phyloP scores from a whole-genome alignment of 2,329 filamentous ascomycete genomes.

The Claviceps fusiformis region DNA sequence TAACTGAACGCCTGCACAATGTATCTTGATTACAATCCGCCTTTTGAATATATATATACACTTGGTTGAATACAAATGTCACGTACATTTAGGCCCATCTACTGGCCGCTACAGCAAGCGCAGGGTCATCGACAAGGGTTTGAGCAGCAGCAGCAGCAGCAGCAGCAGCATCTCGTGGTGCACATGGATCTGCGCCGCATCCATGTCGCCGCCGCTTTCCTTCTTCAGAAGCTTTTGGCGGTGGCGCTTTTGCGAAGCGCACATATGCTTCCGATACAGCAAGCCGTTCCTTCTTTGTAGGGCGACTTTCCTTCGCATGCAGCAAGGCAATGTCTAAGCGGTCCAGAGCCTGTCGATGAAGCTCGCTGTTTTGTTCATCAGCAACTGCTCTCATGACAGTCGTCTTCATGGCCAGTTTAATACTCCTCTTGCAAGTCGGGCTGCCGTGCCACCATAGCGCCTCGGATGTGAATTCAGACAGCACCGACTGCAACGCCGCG shows the following conservation, averaged over 20 bases:
- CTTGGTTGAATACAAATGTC: too few relatives aligned
- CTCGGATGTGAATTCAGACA: conserved; percentile 18
- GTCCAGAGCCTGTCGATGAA: conserved; percentile 14
- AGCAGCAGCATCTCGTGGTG: background rate
- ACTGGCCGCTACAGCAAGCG: background rate
- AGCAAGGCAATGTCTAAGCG: conserved; percentile 12
- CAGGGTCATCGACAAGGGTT: background rate
- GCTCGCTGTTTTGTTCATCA: conserved; percentile 1
- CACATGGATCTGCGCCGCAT: background rate
- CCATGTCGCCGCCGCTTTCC: background rate
- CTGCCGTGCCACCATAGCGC: conserved; percentile 24
- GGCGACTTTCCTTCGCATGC: conserved; percentile 13
- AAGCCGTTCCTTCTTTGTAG: conserved; percentile 7
- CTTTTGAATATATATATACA: too few relatives aligned
- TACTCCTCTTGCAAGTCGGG: conserved; percentile 22
- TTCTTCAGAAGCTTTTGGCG: background rate
- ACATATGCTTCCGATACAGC: conserved; percentile 12
- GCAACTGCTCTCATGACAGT: conserved; percentile 14
- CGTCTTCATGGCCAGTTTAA: conserved; percentile 24
- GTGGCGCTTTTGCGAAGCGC: conserved; percentile 3
- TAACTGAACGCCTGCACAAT: too few relatives aligned
- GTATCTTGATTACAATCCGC: too few relatives aligned
- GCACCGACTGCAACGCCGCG: conserved; percentile 16
- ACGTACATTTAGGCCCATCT: background rate
- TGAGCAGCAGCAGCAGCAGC: background rate